Evolutionary conservation across 75 land plant species (phyloP).

Genomic region (Isoetes taiwanensis): DNA sequence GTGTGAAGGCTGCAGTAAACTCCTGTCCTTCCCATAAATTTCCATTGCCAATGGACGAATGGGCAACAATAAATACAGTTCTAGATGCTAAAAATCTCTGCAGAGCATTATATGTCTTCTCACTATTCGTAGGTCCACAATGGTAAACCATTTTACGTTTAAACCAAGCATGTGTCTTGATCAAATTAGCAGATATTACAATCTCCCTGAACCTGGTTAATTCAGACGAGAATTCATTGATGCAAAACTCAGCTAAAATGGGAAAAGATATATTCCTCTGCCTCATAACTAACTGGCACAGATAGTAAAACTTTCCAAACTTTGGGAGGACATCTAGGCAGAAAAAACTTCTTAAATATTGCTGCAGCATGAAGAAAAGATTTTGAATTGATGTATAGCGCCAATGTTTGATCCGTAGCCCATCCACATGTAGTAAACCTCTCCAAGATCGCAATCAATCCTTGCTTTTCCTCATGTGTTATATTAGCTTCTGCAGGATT

Average conservation of each 20-base stretch:
- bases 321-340: constrained; percentile 26
- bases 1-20: constrained; percentile 89
- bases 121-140: constrained; percentile 95
- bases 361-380: constrained; percentile 62
- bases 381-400: constrained; percentile 50
- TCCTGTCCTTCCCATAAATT: too few relatives aligned
- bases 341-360: constrained; percentile 51
- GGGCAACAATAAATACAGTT: constrained; percentile 85
- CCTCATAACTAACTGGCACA: constrained; percentile 39
- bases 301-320: constrained; percentile 26
- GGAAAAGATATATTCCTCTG: constrained; percentile 65
- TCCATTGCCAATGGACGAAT: constrained; percentile 95
- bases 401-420: constrained; percentile 66
- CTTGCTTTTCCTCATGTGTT: neutral
- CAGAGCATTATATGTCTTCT: constrained; percentile 85
- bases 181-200: constrained; percentile 63
- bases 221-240: constrained; percentile 59
- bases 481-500: too few relatives aligned
- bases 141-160: constrained; percentile 75
- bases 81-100: constrained; percentile 74
- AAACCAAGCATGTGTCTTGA: constrained; percentile 91
- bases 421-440: constrained; percentile 47
- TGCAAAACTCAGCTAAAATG: constrained; percentile 66
- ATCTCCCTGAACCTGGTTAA: constrained; percentile 41
- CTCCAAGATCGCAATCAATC: constrained; percentile 18